These are phyloP conservation scores for Coemansia sp. DNA, from an alignment of 192 early-diverging fungal genomes.

Conservation along the genomic window DNA sequence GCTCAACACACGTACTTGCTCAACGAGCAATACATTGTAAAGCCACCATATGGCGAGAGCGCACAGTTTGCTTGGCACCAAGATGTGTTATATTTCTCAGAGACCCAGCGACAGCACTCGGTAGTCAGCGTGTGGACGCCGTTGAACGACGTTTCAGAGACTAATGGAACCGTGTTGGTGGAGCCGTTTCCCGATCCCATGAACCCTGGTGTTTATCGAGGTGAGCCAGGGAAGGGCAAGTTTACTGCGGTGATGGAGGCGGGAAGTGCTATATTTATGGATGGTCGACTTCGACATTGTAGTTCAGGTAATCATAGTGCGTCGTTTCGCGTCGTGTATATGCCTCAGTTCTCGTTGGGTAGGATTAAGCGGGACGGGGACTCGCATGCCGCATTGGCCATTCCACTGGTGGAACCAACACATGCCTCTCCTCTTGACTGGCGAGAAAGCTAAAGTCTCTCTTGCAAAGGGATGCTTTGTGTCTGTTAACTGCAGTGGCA, in stretches of 20 bases:
- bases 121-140: slow-evolving; percentile 53
- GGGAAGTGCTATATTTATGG: slow-evolving; percentile 50
- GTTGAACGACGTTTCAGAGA: slow-evolving; percentile 23
- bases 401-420: slow-evolving; percentile 20
- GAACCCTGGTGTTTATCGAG: slow-evolving; percentile 24
- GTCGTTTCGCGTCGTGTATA: slow-evolving; percentile 36
- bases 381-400: slow-evolving; percentile 28
- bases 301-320: slow-evolving; percentile 26
- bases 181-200: slow-evolving; percentile 44
- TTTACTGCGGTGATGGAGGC: slow-evolving; percentile 32
- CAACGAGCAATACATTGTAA: slow-evolving; percentile 58
- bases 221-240: not conserved
- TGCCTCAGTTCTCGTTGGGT: slow-evolving; percentile 54
- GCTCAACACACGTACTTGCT: slow-evolving; percentile 15
- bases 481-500: not conserved
- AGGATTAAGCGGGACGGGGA: slow-evolving; percentile 3
- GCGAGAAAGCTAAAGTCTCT: not conserved
- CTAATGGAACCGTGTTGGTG: slow-evolving; percentile 44
- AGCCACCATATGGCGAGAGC: slow-evolving; percentile 31
- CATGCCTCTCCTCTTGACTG: not conserved
- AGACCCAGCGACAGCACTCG: slow-evolving; percentile 16
- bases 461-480: not conserved
- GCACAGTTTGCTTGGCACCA: slow-evolving; percentile 56
- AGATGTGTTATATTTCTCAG: slow-evolving; percentile 37
- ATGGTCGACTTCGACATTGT: slow-evolving; percentile 49